These are phyloP conservation scores for Pseudogymnoascus sp. DNA, from an alignment of 2,329 filamentous ascomycete species.

Conservation along the genomic window DNA sequence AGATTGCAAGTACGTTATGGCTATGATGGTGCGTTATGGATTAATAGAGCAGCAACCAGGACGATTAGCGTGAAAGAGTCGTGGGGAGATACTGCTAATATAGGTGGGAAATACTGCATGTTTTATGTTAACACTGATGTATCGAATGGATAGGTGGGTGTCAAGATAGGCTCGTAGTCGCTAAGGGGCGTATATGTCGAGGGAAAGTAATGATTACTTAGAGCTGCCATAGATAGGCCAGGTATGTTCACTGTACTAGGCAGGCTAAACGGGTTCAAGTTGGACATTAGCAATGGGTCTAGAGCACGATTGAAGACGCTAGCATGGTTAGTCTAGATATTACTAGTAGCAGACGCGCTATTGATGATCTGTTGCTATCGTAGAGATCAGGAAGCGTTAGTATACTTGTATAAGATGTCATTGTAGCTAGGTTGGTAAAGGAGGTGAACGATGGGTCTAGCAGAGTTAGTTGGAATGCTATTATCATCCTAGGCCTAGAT, in stretches of 20 bases:
- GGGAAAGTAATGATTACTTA: slow-evolving; percentile 20
- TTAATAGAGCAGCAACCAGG: slow-evolving; percentile 23
- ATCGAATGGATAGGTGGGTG: neutral
- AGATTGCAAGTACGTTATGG: neutral
- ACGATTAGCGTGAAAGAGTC: slow-evolving; percentile 4
- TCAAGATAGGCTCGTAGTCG: neutral
- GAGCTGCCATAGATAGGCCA: slow-evolving; percentile 20
- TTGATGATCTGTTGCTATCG: no score
- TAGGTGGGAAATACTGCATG: neutral
- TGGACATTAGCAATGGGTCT: no score
- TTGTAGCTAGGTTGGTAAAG: no score
- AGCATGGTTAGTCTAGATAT: no score
- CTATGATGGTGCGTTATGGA: slow-evolving; percentile 18
- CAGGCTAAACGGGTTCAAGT: no score
- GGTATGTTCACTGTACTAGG: slow-evolving; percentile 23
- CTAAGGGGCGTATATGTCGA: neutral
- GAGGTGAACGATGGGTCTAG: no score
- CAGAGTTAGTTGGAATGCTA: no score
- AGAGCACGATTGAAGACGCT: no score
- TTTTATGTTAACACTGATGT: neutral
- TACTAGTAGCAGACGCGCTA: no score
- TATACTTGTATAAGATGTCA: no score
- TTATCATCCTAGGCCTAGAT: no score
- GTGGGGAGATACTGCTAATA: neutral
- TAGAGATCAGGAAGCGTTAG: no score